A percentile compares a stretch with the other conserved stretches of the same genome.
Conservation (phyloP, 2,329 filamentous ascomycete species). For the Lachnellula suecica region DNA sequence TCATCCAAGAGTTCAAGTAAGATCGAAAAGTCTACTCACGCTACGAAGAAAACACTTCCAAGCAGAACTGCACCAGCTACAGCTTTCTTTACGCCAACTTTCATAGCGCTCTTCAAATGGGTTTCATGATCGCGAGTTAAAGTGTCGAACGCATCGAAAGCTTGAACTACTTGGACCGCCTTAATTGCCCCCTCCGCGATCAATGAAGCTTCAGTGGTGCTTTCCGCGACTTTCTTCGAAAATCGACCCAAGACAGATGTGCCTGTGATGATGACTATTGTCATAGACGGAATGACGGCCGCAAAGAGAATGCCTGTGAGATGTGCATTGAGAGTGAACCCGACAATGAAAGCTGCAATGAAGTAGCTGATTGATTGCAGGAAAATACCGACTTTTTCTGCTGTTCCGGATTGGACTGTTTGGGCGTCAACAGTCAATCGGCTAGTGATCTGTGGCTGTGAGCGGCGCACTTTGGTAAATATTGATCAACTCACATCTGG, state of each 20-base stretch:
- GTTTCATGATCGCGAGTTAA: slow-evolving; percentile 48
- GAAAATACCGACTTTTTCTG: slow-evolving; percentile 59
- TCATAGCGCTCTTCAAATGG: slow-evolving; percentile 42
- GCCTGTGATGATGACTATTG: slow-evolving; percentile 45
- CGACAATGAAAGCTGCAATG: slow-evolving; percentile 56
- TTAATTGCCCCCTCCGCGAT: slow-evolving; percentile 52
- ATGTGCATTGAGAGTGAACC: slow-evolving; percentile 55
- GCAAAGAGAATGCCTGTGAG: slow-evolving; percentile 53
- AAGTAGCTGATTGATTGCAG: slow-evolving; percentile 58
- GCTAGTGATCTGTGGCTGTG: slow-evolving; percentile 50
- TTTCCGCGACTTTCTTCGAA: slow-evolving; percentile 40
- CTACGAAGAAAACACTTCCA: slow-evolving; percentile 56
- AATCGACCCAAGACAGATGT: slow-evolving; percentile 43
- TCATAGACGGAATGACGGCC: slow-evolving; percentile 51
- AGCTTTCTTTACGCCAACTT: slow-evolving; percentile 49
- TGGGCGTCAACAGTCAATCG: slow-evolving; percentile 57
- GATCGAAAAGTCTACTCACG: slow-evolving; percentile 38
- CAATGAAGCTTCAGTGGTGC: slow-evolving; percentile 47
- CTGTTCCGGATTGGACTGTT: slow-evolving; percentile 56
- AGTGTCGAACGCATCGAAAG: slow-evolving; percentile 47
- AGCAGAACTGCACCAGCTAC: slow-evolving; percentile 47
- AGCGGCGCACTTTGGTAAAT: slow-evolving; percentile 28
- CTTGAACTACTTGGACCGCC: slow-evolving; percentile 51
- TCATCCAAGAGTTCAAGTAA: not conserved
- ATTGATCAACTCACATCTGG: slow-evolving; percentile 43